phyloP scores from a whole-genome alignment of 495 filamentous ascomycete species.

The Hamigera avellanea region DNA sequence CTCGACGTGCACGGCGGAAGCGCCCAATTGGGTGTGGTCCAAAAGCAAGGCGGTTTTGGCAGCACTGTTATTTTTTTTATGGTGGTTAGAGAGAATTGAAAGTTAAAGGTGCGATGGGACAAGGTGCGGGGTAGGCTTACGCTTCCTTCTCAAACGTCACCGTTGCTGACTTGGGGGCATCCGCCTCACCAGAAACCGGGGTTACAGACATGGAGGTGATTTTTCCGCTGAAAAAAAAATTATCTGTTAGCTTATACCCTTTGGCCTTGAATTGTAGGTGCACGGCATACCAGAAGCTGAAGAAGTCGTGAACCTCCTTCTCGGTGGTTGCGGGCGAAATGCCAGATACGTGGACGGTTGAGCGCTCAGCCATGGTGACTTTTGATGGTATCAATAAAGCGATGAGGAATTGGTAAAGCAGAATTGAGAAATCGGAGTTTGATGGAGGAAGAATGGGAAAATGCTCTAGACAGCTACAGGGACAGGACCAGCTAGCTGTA shows the following conservation, averaged over 20 bases:
- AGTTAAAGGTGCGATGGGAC: neutral
- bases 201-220: constrained; percentile 73
- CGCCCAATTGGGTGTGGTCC: constrained; percentile 85
- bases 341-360: constrained; percentile 55
- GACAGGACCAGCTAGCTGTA: neutral
- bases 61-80: constrained; percentile 44
- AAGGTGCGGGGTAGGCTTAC: constrained; percentile 24
- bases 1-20: constrained; percentile 67
- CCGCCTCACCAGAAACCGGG: constrained; percentile 42
- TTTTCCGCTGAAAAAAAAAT: constrained; percentile 60
- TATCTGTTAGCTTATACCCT: constrained; percentile 12
- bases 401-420: constrained; percentile 1
- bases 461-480: neutral
- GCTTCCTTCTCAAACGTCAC: constrained; percentile 95
- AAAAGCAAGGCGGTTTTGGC: constrained; percentile 94
- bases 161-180: constrained; percentile 62
- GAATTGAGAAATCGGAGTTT: neutral
- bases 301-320: constrained; percentile 91
- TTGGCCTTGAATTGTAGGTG: neutral
- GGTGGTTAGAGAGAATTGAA: no score
- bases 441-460: neutral
- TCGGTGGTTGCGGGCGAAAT: constrained; percentile 71
- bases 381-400: neutral
- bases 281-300: constrained; percentile 85
- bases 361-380: constrained; percentile 32